Evolutionary conservation across 441 rosid species (phyloP), one percentile per base, ranked within the genome.

Genomic region (Hypseocharis bilobata): DNA sequence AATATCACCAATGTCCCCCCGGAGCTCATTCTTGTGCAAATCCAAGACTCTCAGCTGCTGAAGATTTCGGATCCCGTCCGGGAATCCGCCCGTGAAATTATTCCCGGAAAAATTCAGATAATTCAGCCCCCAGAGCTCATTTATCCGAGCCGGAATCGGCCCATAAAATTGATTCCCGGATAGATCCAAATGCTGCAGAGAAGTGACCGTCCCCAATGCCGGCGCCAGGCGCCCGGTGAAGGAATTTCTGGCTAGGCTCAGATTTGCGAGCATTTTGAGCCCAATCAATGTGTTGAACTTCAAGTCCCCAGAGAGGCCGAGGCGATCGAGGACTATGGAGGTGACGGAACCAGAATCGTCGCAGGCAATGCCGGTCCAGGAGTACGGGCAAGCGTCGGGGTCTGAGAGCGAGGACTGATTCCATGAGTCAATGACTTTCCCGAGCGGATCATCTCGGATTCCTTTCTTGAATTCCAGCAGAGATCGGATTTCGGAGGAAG

Each of bases 161-260:
- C 98, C 98, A 26, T 85, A 77, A 70, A 92, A 92, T 47, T 58
- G 55, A 70, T 92, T 92, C 25, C 75, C 40, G 0, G 98, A 92
- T 65, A 92, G 98, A 92, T 92, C 96, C 81, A 92, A 75, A 75
- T 74, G 62, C 80, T 85, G 81, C 54, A 92, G 81, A 44, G 96
- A 75, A 22, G 68, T 76, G 32, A 92, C 82, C n/a, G 77, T 63
- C n/a, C 96, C 96, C 74, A 92, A 76, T 25, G 88, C 67, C 70
- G 98, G 98, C 4, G 84, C 88, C 13, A 89, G 63, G 54, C 98
- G 84, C 61, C 98, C 98, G 13, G 92, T 84, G 77, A 92, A 92
- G 55, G 13, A 61, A 76, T 92, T 92, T 0, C 98, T 94, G 0
- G 94, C 74, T 28, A 89, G 72, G 27, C 94, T 82, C 59, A 92